phyloP scores from a whole-genome alignment of 2,329 filamentous ascomycete genomes.

The Colletotrichum echinochloae region DNA sequence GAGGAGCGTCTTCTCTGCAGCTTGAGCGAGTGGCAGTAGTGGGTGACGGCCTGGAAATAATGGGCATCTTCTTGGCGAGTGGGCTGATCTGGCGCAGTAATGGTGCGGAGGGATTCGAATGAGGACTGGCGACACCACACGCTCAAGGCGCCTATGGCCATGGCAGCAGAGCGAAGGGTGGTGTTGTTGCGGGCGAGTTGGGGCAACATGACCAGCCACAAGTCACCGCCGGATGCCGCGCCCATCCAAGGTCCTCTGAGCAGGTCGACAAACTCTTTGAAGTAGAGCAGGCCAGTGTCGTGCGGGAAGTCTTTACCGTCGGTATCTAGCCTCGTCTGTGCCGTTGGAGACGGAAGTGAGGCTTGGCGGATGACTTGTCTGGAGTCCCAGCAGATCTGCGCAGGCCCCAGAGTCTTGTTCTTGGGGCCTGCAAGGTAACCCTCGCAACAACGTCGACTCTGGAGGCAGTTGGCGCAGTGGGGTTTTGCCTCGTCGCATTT shows the following conservation, averaged over 20 bases:
- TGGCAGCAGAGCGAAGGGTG: constrained; percentile 48
- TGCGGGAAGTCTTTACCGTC: constrained; percentile 41
- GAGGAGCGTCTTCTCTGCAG: constrained; percentile 46
- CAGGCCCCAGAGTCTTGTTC: constrained; percentile 30
- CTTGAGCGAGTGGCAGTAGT: constrained; percentile 52
- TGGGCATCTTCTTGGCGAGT: constrained; percentile 40
- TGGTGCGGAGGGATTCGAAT: constrained; percentile 22
- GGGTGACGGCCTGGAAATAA: constrained; percentile 50
- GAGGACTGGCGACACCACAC: constrained; percentile 43
- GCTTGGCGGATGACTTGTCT: constrained; percentile 14
- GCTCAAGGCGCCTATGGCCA: constrained; percentile 48
- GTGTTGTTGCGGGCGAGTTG: constrained; percentile 47
- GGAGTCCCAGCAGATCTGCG: constrained; percentile 46
- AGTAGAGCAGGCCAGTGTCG: constrained; percentile 43
- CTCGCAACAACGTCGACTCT: constrained; percentile 37
- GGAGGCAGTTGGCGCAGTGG: constrained; percentile 40
- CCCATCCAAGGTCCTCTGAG: constrained; percentile 47
- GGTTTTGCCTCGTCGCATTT: constrained; percentile 43
- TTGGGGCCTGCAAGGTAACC: constrained; percentile 37
- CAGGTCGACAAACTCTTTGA: constrained; percentile 49
- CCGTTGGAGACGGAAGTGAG: constrained; percentile 10
- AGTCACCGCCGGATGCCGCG: constrained; percentile 42
- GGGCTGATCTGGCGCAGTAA: constrained; percentile 21
- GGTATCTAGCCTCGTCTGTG: constrained; percentile 39
- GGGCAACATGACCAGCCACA: constrained; percentile 49